Evolutionary conservation across 108 stramenopile species (phyloP), one percentile per base, ranked within the genome.

Genomic region (Skeletonema marinoi): DNA sequence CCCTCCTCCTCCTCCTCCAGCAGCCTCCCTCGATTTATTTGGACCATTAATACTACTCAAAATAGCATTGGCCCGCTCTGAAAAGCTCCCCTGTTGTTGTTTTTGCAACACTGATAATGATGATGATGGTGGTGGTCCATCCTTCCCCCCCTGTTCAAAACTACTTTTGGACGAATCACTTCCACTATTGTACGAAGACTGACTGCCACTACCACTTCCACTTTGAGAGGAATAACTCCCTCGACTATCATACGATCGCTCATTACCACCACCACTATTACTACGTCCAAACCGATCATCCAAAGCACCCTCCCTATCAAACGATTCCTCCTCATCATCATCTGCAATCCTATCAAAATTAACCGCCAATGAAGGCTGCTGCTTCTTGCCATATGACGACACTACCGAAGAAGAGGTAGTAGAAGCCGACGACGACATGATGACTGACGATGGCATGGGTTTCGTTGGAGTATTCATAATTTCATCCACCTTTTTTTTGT

Each of bases 401-500:
- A 5, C 29, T 3, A 32, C 32, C 3, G 42, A 17, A 14, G 36
- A 13, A 13, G 36, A 0, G 0, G 58, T 1, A 6, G 58, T 6
- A 4, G 60, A 33, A 25, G 25, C 0, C 25, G 25, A 16, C 3
- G 32, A 32, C 60, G n/a, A 35, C 31, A 21, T 8, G 13, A 17
- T 58, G 9, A 54, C 63, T 44, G 63, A 36, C 8, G 63, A 64
- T 2, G 63, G 32, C n/a, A 36, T 32, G 29, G 63, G 19, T 73
- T 14, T 65, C 48, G 60, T 62, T 63, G 36, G n/a, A 46, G 64
- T 78, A 38, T 61, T 73, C 80, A 81, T 74, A 50, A 81, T 81
- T 60, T 81, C 80, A 1, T 69, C 80, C 13, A 81, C 73, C 41
- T 68, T 74, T 39, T 81, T 81, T 46, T 81, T 74, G 44, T 81